Percentiles rank a stretch among this genome's conserved stretches.
Evolutionary conservation across 208 protist genomes (phyloP).

Genomic region (Trichomonas vaginalis): DNA sequence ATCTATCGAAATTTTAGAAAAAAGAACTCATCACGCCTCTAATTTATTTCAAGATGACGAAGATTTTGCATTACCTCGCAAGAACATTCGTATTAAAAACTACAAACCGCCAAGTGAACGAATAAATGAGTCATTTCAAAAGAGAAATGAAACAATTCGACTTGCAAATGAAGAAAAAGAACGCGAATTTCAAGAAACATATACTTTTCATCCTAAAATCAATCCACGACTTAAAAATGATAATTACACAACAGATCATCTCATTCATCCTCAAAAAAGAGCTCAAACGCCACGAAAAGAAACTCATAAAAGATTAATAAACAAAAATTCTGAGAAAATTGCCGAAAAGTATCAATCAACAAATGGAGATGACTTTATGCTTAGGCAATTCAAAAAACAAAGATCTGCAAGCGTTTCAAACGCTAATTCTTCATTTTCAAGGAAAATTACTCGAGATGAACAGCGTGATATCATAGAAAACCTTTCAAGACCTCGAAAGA

Average conservation of each 20-base stretch:
- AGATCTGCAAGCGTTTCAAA: background rate
- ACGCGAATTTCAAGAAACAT: background rate
- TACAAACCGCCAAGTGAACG: background rate
- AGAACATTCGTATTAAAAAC: background rate
- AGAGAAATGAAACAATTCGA: background rate
- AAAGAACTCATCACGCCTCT: background rate
- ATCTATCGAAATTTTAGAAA: background rate
- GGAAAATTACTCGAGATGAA: background rate
- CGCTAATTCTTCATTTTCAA: background rate
- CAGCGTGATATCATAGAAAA: background rate
- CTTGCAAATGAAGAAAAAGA: background rate
- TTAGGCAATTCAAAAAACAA: background rate
- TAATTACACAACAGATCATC: background rate
- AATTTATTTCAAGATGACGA: background rate
- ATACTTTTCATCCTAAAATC: background rate
- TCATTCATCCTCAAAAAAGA: background rate
- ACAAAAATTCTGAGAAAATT: background rate
- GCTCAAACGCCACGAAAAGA: background rate
- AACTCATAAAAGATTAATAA: background rate
- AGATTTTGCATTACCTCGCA: background rate
- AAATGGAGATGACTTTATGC: background rate
- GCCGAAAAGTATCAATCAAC: background rate
- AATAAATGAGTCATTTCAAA: background rate
- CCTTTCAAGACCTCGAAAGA: background rate
- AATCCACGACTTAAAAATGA: background rate